Conservation (phyloP, 1,284 basidiomycete genomes). For the Apiotrichum gracile region DNA sequence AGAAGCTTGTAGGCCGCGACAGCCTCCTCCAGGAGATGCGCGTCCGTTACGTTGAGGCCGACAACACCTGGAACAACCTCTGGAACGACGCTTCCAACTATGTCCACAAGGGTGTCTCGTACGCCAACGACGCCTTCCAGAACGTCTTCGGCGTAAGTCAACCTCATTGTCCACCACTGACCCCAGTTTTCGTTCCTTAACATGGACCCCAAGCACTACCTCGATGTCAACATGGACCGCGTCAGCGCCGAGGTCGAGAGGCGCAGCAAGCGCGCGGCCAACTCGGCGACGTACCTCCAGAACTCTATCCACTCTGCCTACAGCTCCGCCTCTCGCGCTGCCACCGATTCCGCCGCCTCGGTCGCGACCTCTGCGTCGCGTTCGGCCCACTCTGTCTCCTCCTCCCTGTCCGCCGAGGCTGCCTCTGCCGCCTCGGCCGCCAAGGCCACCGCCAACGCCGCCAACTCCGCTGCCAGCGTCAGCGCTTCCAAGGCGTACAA, state of each 20-base stretch:
- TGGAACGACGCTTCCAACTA: constrained; percentile 58
- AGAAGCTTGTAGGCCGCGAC: constrained; percentile 54
- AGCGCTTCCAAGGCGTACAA: constrained; percentile 39
- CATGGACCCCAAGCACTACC: constrained; percentile 45
- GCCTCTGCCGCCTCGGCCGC: constrained; percentile 32
- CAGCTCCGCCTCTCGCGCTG: constrained; percentile 31
- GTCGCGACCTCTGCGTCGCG: too few species aligned
- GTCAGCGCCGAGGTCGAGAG: constrained; percentile 29
- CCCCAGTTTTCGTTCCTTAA: constrained; percentile 14
- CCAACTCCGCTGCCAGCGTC: constrained; percentile 33
- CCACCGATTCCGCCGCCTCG: neutral
- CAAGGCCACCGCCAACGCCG: constrained; percentile 31
- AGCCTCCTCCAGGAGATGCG: constrained; percentile 65
- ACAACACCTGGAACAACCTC: constrained; percentile 56
- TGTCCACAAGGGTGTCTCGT: constrained; percentile 59
- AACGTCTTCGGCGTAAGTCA: constrained; percentile 41
- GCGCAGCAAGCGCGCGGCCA: neutral
- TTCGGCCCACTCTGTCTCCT: constrained; percentile 20
- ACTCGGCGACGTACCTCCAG: neutral
- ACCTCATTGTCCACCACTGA: neutral
- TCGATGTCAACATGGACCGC: constrained; percentile 41
- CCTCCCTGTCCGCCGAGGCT: constrained; percentile 34
- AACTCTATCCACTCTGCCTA: constrained; percentile 30
- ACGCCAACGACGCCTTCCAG: constrained; percentile 54
- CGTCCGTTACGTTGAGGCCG: constrained; percentile 65